Evolutionary conservation across 192 early-diverging fungal species (phyloP), one percentile per base, ranked within the genome.

Genomic region (Rhizoclosmatium sp.): DNA sequence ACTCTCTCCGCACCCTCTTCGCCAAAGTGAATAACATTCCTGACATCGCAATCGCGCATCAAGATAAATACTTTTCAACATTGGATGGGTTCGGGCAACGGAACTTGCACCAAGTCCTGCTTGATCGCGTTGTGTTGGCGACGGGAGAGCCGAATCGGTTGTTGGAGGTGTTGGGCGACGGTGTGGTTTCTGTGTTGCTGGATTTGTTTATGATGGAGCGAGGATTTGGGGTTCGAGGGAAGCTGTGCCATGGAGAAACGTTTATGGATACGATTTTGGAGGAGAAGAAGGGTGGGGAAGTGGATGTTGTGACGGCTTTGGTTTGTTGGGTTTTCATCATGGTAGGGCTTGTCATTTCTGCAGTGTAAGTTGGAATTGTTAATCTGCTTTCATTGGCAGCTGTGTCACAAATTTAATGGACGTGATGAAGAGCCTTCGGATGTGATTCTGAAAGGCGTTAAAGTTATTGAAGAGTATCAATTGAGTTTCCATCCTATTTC

Each of bases 61-160:
- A 19, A 12, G 59, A 74, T 74, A 14, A 54, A 4, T 74, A 74
- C 61, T 74, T 74, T 39, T 74, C 72, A 23, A 74, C 72, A 16
- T 42, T 74, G n/a, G 72, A 74, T 74, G 72, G 72, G 41, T 74
- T 74, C 47, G 72, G 72, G 59, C 72, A 74, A 44, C 14, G 31
- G 72, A 4, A 74, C 59, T 61, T 42, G 19, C 72, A 74, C 61
- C 72, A 74, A 45, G 44, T 62, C 5, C 58, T 74, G 60, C 39
- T 74, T 16, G 59, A 74, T 4, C 21, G 39, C 4, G 19, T 64
- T 4, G 72, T 74, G 4, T 12, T 74, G 1, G 12, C 56, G 19
- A 62, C 72, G 7, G 72, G 72, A 5, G n/a, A 44, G 3, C 31
- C 9, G n/a, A 74, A 74, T 74, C 5, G 42, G 19, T 5, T 74